phyloP scores from a whole-genome alignment of 495 filamentous ascomycete species.

The Aspergillus diversus region DNA sequence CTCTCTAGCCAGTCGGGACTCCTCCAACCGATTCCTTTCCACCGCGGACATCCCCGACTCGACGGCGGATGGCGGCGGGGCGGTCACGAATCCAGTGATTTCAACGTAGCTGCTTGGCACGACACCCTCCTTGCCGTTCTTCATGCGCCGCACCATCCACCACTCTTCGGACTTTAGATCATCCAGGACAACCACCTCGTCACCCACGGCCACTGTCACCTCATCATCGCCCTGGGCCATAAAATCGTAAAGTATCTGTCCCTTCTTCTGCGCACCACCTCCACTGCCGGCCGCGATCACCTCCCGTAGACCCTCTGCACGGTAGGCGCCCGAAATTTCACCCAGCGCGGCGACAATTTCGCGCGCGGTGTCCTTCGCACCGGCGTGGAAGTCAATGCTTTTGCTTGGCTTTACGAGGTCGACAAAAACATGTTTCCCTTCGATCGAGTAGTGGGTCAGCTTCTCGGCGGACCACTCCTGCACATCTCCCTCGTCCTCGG shows the following conservation, averaged over 20 bases:
- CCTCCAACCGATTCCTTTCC: slow-evolving; percentile 83
- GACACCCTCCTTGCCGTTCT: slow-evolving; percentile 93
- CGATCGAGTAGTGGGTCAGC: slow-evolving; percentile 91
- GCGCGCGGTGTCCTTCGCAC: slow-evolving; percentile 93
- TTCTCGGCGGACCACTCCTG: slow-evolving; percentile 94
- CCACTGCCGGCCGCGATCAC: slow-evolving; percentile 79
- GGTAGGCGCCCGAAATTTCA: slow-evolving; percentile 82
- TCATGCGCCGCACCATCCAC: slow-evolving; percentile 92
- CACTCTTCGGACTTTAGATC: slow-evolving; percentile 93
- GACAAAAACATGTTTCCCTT: slow-evolving; percentile 97
- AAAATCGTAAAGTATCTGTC: slow-evolving; percentile 90
- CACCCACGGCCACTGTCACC: slow-evolving; percentile 85
- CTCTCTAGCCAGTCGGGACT: slow-evolving; percentile 77
- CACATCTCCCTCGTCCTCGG: slow-evolving; percentile 83
- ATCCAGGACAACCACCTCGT: slow-evolving; percentile 90
- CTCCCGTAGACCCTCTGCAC: slow-evolving; percentile 83
- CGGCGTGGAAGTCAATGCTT: slow-evolving; percentile 95
- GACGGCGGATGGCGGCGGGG: slow-evolving; percentile 41
- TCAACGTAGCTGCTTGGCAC: slow-evolving; percentile 98
- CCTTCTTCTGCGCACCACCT: slow-evolving; percentile 71
- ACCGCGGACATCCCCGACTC: slow-evolving; percentile 73
- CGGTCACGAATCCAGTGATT: slow-evolving; percentile 64
- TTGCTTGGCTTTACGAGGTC: slow-evolving; percentile 89
- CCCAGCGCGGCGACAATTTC: slow-evolving; percentile 89
- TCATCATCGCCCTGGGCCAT: slow-evolving; percentile 96